Evolutionary conservation across 1,139 yeast genomes (phyloP).

Genomic region (Yamadazyma pseudoaaseri): DNA sequence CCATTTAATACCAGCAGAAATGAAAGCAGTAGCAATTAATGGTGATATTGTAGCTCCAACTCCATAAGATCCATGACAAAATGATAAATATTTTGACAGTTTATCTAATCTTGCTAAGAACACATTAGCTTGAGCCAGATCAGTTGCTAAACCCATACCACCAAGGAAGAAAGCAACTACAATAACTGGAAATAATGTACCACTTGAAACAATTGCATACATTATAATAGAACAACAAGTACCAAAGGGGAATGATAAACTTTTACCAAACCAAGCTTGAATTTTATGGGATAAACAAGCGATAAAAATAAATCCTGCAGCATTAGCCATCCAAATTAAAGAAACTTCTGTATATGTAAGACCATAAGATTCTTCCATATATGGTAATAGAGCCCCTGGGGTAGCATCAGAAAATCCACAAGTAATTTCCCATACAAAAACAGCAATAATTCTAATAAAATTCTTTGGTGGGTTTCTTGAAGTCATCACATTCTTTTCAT

Average conservation of each 20-base stretch:
- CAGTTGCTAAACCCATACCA: constrained; percentile 59
- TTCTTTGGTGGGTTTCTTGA: constrained; percentile 43
- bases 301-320: constrained; percentile 42
- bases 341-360: constrained; percentile 41
- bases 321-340: constrained; percentile 45
- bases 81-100: constrained; percentile 49
- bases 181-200: constrained; percentile 36
- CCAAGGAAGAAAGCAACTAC: constrained; percentile 57
- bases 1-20: constrained; percentile 51
- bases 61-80: constrained; percentile 61
- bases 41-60: constrained; percentile 65
- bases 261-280: constrained; percentile 40
- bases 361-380: constrained; percentile 34
- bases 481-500: constrained; percentile 17
- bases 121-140: constrained; percentile 56
- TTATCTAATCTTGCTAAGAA: constrained; percentile 51
- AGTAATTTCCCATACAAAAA: constrained; percentile 41
- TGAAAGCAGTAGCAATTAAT: constrained; percentile 53
- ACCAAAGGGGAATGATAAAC: constrained; percentile 37
- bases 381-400: constrained; percentile 48
- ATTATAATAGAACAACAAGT: constrained; percentile 32
- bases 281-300: constrained; percentile 41
- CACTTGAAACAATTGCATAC: constrained; percentile 41
- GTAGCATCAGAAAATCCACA: constrained; percentile 45
- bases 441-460: constrained; percentile 38